Base-by-base conservation (phyloP, 176 grass and related monocot genomes). In the Secale cereale region DNA sequence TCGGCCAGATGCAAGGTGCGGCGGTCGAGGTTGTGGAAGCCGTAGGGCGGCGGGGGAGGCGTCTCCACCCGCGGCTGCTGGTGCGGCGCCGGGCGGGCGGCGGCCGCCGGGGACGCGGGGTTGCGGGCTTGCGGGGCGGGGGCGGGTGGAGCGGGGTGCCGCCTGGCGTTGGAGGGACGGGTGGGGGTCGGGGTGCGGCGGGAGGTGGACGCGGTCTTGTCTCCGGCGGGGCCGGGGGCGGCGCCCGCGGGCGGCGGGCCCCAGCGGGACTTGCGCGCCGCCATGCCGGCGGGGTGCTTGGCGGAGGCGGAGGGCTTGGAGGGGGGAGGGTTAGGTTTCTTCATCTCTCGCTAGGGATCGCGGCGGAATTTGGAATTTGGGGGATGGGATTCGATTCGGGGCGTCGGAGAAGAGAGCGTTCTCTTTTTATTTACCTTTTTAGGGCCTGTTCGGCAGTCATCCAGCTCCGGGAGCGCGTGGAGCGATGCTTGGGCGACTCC, bases 11-110 rank as follows among this genome's bases (percentile, higher is more conserved):
- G 56, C 52, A 92, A 81, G 86, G 90, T 83, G 83, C 82, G 90
- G 64, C 90, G 90, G 16, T 92, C 88, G 32, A 92, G 93, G 75
- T 90, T 94, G 39, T 94, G 85, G 82, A 94, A 92, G 31, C 87
- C 90, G 39, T 94, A 94, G 6, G 79, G 82, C 7, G 82, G 82
- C 68, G 87, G 82, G 17, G 78, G 82, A 48, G 90, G 87, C 22
- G 85, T 86, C 33, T 90, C 87, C 79, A 7, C 78, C 29, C 72
- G 66, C 12, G 59, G 64, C 70, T 69, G 83, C 43, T 7, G 79
- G 12, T 10, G 83, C 36, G 7, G 85, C 39, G 52, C 82, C 22
- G 90, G 59, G 15, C 78, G 92, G 26, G 85, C n/a, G 33, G 87
- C 56, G 9, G 83, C 22, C 0, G 84, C 67, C 4, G 89, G 71